phyloP scores from a whole-genome alignment of 2,329 filamentous ascomycete genomes.

The Sarocladium oryzae region DNA sequence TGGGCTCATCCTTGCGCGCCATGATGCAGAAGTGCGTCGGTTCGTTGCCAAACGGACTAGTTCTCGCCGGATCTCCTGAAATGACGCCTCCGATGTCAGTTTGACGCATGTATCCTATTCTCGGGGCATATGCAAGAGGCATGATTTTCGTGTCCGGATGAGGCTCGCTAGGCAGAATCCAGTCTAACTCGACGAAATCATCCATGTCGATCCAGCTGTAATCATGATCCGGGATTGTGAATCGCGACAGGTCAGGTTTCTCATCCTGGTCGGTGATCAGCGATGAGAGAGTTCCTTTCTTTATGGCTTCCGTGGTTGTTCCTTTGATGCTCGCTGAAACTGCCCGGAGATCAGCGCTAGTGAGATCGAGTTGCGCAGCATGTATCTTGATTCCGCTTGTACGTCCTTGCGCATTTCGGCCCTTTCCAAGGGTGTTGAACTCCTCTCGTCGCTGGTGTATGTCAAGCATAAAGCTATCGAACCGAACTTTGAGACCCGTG shows the following conservation, averaged over 20 bases:
- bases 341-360: constrained; percentile 85
- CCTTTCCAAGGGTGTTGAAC: constrained; percentile 75
- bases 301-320: constrained; percentile 69
- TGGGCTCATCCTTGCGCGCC: constrained; percentile 82
- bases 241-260: constrained; percentile 71
- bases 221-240: constrained; percentile 93
- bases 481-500: constrained; percentile 90
- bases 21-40: constrained; percentile 94
- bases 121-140: constrained; percentile 85
- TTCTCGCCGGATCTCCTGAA: constrained; percentile 71
- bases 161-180: constrained; percentile 83
- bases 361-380: constrained; percentile 84
- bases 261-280: constrained; percentile 49
- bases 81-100: constrained; percentile 84
- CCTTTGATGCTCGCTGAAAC: constrained; percentile 85
- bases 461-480: constrained; percentile 97
- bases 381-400: constrained; percentile 96
- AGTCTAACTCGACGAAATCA: constrained; percentile 96
- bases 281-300: constrained; percentile 48
- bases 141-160: constrained; percentile 93
- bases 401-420: constrained; percentile 67
- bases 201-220: constrained; percentile 99
- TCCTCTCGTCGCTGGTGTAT: constrained; percentile 90
- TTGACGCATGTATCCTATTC: constrained; percentile 94
- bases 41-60: constrained; percentile 87